Evolutionary conservation across 1,284 basidiomycete genomes (phyloP).

Genomic region (Boletus semigastroideus): DNA sequence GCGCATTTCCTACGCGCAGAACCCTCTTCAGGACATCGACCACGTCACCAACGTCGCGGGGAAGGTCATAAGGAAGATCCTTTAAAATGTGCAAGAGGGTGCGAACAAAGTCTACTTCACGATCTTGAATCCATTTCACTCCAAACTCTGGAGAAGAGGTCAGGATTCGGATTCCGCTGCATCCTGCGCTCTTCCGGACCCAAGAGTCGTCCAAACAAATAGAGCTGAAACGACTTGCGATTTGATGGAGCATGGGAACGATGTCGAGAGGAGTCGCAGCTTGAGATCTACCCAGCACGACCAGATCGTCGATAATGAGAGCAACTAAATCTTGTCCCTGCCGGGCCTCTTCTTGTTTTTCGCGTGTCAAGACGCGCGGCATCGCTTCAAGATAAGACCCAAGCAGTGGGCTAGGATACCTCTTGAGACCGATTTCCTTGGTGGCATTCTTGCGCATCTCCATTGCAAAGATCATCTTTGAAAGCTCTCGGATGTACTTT

Average conservation of each 20-base stretch:
- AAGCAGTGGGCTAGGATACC: slow-evolving; percentile 62
- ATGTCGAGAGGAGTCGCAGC: slow-evolving; percentile 54
- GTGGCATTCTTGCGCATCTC: slow-evolving; percentile 61
- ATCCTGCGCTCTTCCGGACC: slow-evolving; percentile 86
- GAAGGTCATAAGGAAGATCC: slow-evolving; percentile 91
- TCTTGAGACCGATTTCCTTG: slow-evolving; percentile 52
- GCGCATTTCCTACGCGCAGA: slow-evolving; percentile 68
- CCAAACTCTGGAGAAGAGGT: slow-evolving; percentile 71
- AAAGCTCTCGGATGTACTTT: slow-evolving; percentile 65
- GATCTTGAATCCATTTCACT: slow-evolving; percentile 81
- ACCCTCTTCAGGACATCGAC: slow-evolving; percentile 78
- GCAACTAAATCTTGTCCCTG: slow-evolving; percentile 62
- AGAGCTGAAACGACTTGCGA: slow-evolving; percentile 78
- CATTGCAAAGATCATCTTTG: slow-evolving; percentile 64
- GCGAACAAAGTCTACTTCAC: slow-evolving; percentile 89
- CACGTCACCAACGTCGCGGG: slow-evolving; percentile 80
- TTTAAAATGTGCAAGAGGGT: slow-evolving; percentile 94
- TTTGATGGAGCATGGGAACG: slow-evolving; percentile 68
- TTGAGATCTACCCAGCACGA: slow-evolving; percentile 50
- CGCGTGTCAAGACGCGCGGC: slow-evolving; percentile 67
- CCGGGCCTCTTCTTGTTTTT: slow-evolving; percentile 58
- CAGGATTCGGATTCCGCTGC: slow-evolving; percentile 80
- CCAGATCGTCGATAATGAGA: slow-evolving; percentile 67
- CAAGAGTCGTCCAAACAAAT: slow-evolving; percentile 90
- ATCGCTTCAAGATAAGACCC: slow-evolving; percentile 77